A percentile compares a stretch with the other conserved stretches of the same genome.
phyloP scores from a whole-genome alignment of 164 flowering plant genomes.

The Tinospora cordifolia region DNA sequence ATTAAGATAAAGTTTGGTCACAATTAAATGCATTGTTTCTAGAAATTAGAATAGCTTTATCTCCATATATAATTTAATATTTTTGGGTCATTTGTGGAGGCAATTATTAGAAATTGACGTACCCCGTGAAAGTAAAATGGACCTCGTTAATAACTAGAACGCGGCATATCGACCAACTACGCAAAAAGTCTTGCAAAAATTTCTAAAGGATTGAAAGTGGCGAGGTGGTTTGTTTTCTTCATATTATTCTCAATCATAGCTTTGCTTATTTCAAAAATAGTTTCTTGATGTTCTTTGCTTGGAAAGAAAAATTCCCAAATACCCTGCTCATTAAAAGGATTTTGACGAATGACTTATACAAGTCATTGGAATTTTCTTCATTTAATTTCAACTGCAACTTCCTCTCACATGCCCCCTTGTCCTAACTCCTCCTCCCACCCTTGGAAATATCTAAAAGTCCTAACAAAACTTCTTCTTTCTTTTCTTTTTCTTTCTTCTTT shows the following conservation, averaged over 20 bases:
- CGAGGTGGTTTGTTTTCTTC: not conserved
- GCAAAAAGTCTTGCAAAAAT: not conserved
- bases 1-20: no score
- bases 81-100: not conserved
- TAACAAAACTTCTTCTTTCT: not conserved
- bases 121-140: not conserved
- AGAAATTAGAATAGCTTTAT: no score
- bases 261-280: no score
- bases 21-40: no score
- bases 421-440: not conserved
- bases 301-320: not conserved
- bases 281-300: not conserved
- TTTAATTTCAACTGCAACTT: no score
- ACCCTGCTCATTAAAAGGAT: constrained; percentile 5
- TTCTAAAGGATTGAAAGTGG: not conserved
- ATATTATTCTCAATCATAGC: no score
- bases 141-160: not conserved
- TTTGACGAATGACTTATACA: not conserved
- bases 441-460: not conserved
- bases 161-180: not conserved
- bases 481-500: no score
- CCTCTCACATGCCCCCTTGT: constrained; percentile 2
- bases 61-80: not conserved
- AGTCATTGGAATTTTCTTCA: not conserved
- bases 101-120: not conserved